These are phyloP conservation scores for Penicillium soppii DNA, from an alignment of 495 filamentous ascomycete species.

Conservation along the genomic window DNA sequence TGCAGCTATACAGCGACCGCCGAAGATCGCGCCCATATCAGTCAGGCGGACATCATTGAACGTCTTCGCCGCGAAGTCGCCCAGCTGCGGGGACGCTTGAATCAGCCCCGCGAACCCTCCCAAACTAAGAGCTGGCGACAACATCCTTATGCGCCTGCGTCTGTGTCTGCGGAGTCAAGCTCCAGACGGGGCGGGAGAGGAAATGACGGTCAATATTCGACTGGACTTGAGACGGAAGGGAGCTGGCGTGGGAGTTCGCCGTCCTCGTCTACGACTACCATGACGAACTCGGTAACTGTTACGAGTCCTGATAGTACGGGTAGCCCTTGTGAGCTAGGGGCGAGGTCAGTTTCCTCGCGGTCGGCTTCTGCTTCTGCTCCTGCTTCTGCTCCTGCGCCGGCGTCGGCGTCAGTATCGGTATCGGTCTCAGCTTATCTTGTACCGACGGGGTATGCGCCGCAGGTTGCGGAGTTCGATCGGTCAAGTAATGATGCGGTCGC, in stretches of 20 bases:
- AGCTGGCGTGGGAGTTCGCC: slow-evolving; percentile 26
- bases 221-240: slow-evolving; percentile 7
- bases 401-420: not conserved
- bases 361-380: not conserved
- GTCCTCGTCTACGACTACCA: slow-evolving; percentile 16
- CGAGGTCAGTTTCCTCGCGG: not conserved
- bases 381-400: not conserved
- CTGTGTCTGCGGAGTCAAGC: too few species aligned
- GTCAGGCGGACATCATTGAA: slow-evolving; percentile 33
- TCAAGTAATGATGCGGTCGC: not conserved
- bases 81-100: slow-evolving; percentile 21
- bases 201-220: not conserved
- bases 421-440: slow-evolving; percentile 5
- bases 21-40: slow-evolving; percentile 36
- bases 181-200: not conserved
- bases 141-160: not conserved
- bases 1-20: slow-evolving; percentile 33
- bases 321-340: slow-evolving; percentile 21
- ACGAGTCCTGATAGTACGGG: slow-evolving; percentile 28
- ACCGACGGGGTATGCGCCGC: slow-evolving; percentile 9
- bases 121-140: not conserved
- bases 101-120: slow-evolving; percentile 9
- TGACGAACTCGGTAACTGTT: slow-evolving; percentile 19
- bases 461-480: slow-evolving; percentile 11
- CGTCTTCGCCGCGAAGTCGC: slow-evolving; percentile 29